Evolutionary conservation across 177 flowering plant genomes (phyloP).

Genomic region (Vitis hybrid): DNA sequence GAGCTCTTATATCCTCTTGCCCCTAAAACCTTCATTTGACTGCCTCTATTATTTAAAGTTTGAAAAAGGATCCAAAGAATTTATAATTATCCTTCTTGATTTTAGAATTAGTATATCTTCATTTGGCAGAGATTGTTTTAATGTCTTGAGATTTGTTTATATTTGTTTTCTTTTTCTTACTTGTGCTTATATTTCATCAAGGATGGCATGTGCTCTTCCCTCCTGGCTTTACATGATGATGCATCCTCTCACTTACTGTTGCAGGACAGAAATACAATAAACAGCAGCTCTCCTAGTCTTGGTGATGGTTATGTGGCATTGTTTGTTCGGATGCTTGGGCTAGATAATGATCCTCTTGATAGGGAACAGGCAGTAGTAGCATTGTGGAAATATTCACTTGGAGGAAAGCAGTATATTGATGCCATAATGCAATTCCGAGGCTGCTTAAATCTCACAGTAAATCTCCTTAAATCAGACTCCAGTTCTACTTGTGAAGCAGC

Average conservation of each 20-base stretch:
- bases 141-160: too few species aligned
- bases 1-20: too few species aligned
- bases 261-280: conserved; percentile 45
- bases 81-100: too few species aligned
- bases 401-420: conserved; percentile 74
- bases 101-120: too few species aligned
- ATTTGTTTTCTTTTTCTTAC: too few species aligned
- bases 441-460: conserved; percentile 62
- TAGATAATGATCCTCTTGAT: conserved; percentile 75
- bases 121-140: too few species aligned
- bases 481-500: conserved; percentile 78
- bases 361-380: conserved; percentile 78
- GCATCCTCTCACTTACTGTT: conserved; percentile 7
- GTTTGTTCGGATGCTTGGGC: conserved; percentile 84
- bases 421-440: conserved; percentile 67
- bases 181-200: too few species aligned
- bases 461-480: conserved; percentile 70
- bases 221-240: background rate
- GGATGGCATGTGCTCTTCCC: too few species aligned
- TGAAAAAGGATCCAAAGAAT: too few species aligned
- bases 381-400: conserved; percentile 77
- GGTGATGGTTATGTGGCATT: conserved; percentile 62
- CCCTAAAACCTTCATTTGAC: too few species aligned
- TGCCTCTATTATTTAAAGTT: too few species aligned
- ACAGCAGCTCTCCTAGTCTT: conserved; percentile 28